These are phyloP conservation scores for Botrytis medusae DNA, from an alignment of 2,329 filamentous ascomycete genomes.

Conservation along the genomic window DNA sequence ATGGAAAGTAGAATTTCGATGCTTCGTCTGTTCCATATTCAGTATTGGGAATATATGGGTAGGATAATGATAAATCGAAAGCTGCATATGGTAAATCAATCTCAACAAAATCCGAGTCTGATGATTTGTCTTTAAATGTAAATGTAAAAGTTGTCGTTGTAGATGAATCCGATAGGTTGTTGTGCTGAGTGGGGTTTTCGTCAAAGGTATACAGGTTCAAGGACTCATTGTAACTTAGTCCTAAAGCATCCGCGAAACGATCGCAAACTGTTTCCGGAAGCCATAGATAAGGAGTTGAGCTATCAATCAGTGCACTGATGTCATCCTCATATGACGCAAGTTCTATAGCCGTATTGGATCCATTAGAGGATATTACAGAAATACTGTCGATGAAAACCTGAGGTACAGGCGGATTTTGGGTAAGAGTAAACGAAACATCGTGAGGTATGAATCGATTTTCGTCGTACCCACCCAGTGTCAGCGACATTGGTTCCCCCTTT, in stretches of 20 bases:
- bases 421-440: slow-evolving; percentile 58
- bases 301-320: slow-evolving; percentile 52
- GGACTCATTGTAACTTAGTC: slow-evolving; percentile 63
- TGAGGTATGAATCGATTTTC: slow-evolving; percentile 60
- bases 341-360: slow-evolving; percentile 46
- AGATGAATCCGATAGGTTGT: slow-evolving; percentile 46
- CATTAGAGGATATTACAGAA: slow-evolving; percentile 28
- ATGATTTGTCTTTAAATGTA: slow-evolving; percentile 44
- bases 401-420: slow-evolving; percentile 49
- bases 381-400: slow-evolving; percentile 33
- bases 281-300: slow-evolving; percentile 63
- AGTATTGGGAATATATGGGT: slow-evolving; percentile 43
- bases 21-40: slow-evolving; percentile 46
- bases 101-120: slow-evolving; percentile 46
- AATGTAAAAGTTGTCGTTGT: slow-evolving; percentile 58
- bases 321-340: slow-evolving; percentile 31
- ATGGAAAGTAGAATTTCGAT: slow-evolving; percentile 43
- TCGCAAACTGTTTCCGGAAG: slow-evolving; percentile 61
- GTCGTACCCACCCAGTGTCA: slow-evolving; percentile 73
- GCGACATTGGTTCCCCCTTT: slow-evolving; percentile 51
- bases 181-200: slow-evolving; percentile 52
- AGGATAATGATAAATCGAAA: slow-evolving; percentile 39
- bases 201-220: slow-evolving; percentile 65
- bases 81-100: slow-evolving; percentile 40
- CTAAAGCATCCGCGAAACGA: slow-evolving; percentile 62